A percentile compares a stretch with the other conserved stretches of the same genome.
phyloP scores from a whole-genome alignment of 1,284 basidiomycete genomes.

The Ustilago xerochloae region DNA sequence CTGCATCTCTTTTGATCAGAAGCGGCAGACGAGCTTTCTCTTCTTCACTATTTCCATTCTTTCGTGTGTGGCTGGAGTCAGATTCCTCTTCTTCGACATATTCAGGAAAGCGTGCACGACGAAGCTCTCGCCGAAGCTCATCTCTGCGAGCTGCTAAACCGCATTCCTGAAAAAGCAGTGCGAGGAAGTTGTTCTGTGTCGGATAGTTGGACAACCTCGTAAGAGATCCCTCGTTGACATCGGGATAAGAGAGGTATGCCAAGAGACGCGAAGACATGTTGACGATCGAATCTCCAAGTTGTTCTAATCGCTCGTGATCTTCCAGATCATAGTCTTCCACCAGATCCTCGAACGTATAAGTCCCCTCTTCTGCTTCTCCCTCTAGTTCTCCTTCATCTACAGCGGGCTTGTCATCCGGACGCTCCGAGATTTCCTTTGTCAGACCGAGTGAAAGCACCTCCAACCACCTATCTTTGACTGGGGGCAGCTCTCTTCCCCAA shows the following conservation, averaged over 20 bases:
- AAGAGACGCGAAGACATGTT: constrained; percentile 50
- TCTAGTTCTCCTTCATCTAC: background rate
- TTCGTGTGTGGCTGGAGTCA: background rate
- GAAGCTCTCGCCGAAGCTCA: constrained; percentile 26
- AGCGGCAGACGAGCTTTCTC: constrained; percentile 24
- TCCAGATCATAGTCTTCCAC: constrained; percentile 50
- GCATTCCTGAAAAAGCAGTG: constrained; percentile 41
- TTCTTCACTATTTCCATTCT: constrained; percentile 13
- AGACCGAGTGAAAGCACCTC: constrained; percentile 44
- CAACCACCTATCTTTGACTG: constrained; percentile 45
- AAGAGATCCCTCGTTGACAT: constrained; percentile 47
- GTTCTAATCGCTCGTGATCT: constrained; percentile 48
- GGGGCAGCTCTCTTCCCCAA: constrained; percentile 38
- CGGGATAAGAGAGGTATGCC: constrained; percentile 40
- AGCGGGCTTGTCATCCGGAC: background rate
- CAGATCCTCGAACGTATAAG: constrained; percentile 19
- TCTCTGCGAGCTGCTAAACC: constrained; percentile 22
- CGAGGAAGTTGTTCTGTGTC: constrained; percentile 51
- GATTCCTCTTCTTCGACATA: background rate
- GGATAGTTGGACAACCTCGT: constrained; percentile 44
- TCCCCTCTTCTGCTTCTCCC: background rate
- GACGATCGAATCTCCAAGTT: constrained; percentile 51
- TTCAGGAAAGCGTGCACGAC: background rate
- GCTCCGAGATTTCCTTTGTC: constrained; percentile 27
- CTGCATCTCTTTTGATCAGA: constrained; percentile 45